Conservation (phyloP, 2,329 filamentous ascomycete species). For the Tolypocladium ophioglossoides region DNA sequence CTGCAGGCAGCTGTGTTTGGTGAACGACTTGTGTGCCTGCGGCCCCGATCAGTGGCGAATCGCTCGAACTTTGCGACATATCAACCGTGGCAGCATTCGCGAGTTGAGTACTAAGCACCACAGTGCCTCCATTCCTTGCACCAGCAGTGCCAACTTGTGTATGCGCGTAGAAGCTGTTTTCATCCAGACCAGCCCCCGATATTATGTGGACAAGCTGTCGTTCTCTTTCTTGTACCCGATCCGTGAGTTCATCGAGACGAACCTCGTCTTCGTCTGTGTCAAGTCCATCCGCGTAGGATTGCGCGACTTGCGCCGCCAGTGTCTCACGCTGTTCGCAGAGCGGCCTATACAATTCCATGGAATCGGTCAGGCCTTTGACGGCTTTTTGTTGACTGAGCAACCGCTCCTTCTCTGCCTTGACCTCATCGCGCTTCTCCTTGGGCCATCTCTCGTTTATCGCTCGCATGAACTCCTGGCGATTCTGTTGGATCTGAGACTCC, state of each 20-base stretch:
- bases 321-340: conserved; percentile 33
- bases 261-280: conserved; percentile 42
- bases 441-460: conserved; percentile 36
- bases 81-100: conserved; percentile 16
- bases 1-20: conserved; percentile 36
- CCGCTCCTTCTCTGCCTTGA: conserved; percentile 39
- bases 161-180: conserved; percentile 9
- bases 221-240: conserved; percentile 33
- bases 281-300: conserved; percentile 38
- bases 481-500: conserved; percentile 32
- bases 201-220: conserved; percentile 29
- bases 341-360: conserved; percentile 30
- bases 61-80: conserved; percentile 21
- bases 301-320: conserved; percentile 34
- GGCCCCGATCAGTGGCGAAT: conserved; percentile 19
- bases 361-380: conserved; percentile 27
- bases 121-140: conserved; percentile 9
- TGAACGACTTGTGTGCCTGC: conserved; percentile 36
- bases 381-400: conserved; percentile 34
- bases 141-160: neutral
- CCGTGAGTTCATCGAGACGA: conserved; percentile 36
- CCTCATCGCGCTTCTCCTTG: conserved; percentile 31
- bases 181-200: conserved; percentile 33
- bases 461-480: conserved; percentile 35
- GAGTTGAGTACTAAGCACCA: conserved; percentile 36